Conservation (phyloP, 208 protist genomes). For the Wallacemonas rigidus region DNA sequence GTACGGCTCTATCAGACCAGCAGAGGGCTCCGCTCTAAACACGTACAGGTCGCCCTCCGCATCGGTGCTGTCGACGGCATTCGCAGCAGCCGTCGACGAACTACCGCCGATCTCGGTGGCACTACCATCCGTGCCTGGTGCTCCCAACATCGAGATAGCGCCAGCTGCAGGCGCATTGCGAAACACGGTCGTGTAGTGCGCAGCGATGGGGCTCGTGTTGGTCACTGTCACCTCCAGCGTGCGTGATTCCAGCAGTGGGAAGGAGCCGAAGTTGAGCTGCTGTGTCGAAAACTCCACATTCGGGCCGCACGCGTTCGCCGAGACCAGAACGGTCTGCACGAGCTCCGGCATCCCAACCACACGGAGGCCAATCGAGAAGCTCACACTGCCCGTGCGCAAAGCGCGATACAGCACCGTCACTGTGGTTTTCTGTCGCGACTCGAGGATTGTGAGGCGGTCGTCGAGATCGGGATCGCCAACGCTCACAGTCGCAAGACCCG, state of each 20-base stretch:
- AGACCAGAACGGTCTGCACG: slow-evolving; percentile 60
- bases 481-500: slow-evolving; percentile 31
- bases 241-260: slow-evolving; percentile 59
- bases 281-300: slow-evolving; percentile 54
- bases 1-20: slow-evolving; percentile 70
- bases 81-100: background rate
- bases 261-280: slow-evolving; percentile 73
- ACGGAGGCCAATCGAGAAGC: slow-evolving; percentile 79
- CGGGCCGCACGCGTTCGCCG: slow-evolving; percentile 75
- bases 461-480: slow-evolving; percentile 38
- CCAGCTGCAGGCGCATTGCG: slow-evolving; percentile 18
- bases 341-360: slow-evolving; percentile 69
- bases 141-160: background rate
- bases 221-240: slow-evolving; percentile 48
- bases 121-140: no score
- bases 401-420: slow-evolving; percentile 82
- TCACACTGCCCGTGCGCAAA: slow-evolving; percentile 72
- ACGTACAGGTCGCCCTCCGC: slow-evolving; percentile 12
- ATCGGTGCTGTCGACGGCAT: background rate
- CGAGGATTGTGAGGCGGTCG: slow-evolving; percentile 32
- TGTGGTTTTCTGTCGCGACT: slow-evolving; percentile 46
- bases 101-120: no score
- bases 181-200: slow-evolving; percentile 40
- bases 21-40: slow-evolving; percentile 42
- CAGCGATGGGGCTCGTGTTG: slow-evolving; percentile 89